These are phyloP conservation scores for Nicotiana benthamiana DNA, from an alignment of 257 asterid species.

Conservation along the genomic window DNA sequence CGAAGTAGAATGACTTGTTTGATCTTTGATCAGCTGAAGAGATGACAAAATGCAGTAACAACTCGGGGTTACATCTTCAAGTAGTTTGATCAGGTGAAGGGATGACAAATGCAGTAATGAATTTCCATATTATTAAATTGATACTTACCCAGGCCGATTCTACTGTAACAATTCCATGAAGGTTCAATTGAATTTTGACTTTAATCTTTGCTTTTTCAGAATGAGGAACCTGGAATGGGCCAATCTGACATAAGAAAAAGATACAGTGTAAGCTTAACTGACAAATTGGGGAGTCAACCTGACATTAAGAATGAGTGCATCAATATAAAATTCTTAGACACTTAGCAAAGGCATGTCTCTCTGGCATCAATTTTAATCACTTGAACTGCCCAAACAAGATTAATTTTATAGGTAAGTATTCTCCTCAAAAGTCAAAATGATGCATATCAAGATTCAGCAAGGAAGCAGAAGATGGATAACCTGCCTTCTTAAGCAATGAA, in stretches of 20 bases:
- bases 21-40: slow-evolving; percentile 62
- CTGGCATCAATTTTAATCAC: neutral
- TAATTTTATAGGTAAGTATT: neutral
- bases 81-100: slow-evolving; percentile 48
- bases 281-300: neutral
- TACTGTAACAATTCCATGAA: slow-evolving; percentile 69
- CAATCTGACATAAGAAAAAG: slow-evolving; percentile 48
- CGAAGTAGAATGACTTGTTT: slow-evolving; percentile 30
- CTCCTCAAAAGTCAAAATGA: neutral
- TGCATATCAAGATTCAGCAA: neutral
- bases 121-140: neutral
- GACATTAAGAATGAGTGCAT: neutral
- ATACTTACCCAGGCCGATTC: slow-evolving; percentile 71
- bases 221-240: slow-evolving; percentile 60
- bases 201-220: slow-evolving; percentile 52
- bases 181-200: slow-evolving; percentile 62
- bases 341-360: neutral
- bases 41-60: slow-evolving; percentile 12
- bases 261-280: neutral
- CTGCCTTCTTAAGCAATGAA: neutral
- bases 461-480: neutral
- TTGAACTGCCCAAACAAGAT: neutral
- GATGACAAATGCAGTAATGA: slow-evolving; percentile 7
- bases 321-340: neutral
- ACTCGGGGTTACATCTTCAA: neutral